These are phyloP conservation scores for Pugionium dolabratum DNA, from an alignment of 345 rosid species.

Conservation along the genomic window DNA sequence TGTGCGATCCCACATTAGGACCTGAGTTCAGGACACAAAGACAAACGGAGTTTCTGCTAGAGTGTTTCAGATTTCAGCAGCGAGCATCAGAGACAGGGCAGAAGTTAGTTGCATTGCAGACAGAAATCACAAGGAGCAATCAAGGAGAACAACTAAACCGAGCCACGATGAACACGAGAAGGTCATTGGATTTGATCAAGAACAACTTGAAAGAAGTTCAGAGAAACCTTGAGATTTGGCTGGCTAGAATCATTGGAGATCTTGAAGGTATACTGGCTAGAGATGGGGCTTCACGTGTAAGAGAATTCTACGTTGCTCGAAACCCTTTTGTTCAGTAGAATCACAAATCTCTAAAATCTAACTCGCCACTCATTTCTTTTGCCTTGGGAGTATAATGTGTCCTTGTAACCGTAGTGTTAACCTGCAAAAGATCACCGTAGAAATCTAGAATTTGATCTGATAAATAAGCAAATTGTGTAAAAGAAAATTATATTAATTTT, in stretches of 20 bases:
- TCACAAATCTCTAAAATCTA: slow-evolving; percentile 18
- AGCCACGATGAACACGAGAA: slow-evolving; percentile 49
- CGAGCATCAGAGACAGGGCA: slow-evolving; percentile 80
- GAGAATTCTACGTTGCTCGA: slow-evolving; percentile 67
- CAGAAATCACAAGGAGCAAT: slow-evolving; percentile 63
- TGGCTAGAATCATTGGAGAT: slow-evolving; percentile 90
- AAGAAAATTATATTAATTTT: not conserved
- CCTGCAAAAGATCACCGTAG: slow-evolving; percentile 20
- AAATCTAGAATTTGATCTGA: slow-evolving; percentile 19
- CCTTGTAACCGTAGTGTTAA: slow-evolving; percentile 26
- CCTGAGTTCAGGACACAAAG: slow-evolving; percentile 76
- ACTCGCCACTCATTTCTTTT: slow-evolving; percentile 14
- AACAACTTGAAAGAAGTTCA: slow-evolving; percentile 84
- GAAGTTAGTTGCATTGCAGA: slow-evolving; percentile 65
- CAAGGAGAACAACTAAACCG: slow-evolving; percentile 54
- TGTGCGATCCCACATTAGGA: slow-evolving; percentile 64
- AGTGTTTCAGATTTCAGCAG: slow-evolving; percentile 77
- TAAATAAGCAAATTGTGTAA: not conserved
- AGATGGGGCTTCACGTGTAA: slow-evolving; percentile 62
- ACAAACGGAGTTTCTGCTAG: slow-evolving; percentile 85
- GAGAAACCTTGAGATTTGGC: slow-evolving; percentile 88
- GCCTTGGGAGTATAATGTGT: not conserved
- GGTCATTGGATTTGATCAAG: slow-evolving; percentile 65
- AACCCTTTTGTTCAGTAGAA: slow-evolving; percentile 75
- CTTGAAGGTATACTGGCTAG: slow-evolving; percentile 86